These are phyloP conservation scores for Silene noctiflora DNA, from an alignment of 179 eudicot genomes.

Conservation along the genomic window DNA sequence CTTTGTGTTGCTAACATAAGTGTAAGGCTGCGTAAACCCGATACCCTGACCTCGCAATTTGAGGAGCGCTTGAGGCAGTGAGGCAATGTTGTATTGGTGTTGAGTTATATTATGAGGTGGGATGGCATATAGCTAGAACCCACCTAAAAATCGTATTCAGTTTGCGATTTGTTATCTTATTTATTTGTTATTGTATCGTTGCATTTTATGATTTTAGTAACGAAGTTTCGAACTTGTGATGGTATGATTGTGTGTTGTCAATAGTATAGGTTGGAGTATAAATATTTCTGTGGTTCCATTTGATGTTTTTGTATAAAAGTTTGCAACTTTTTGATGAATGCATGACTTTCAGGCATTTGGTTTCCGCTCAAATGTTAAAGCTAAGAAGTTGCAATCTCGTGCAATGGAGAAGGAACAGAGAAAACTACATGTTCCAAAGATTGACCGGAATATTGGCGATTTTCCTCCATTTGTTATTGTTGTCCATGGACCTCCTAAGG, in stretches of 20 bases:
- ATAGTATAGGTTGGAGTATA: too few species aligned
- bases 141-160: not conserved
- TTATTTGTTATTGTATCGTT: not conserved
- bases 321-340: not conserved
- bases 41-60: too few species aligned
- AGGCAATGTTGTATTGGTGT: too few species aligned
- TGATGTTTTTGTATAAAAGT: not conserved
- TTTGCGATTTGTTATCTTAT: not conserved
- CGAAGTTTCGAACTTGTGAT: constrained; percentile 2
- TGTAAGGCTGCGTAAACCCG: too few species aligned
- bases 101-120: too few species aligned
- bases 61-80: too few species aligned
- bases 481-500: constrained; percentile 96
- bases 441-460: constrained; percentile 70
- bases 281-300: not conserved
- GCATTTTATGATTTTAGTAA: not conserved
- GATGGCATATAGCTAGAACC: too few species aligned
- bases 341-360: constrained; percentile 59
- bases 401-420: constrained; percentile 88
- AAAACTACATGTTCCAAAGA: constrained; percentile 67
- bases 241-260: not conserved
- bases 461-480: constrained; percentile 81
- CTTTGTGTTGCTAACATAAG: too few species aligned
- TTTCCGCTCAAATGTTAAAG: constrained; percentile 64
- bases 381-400: constrained; percentile 66